Percentiles rank a stretch among this genome's conserved stretches.
Evolutionary conservation across 345 rosid species (phyloP).

Genomic region (Gossypium ekmanianum): DNA sequence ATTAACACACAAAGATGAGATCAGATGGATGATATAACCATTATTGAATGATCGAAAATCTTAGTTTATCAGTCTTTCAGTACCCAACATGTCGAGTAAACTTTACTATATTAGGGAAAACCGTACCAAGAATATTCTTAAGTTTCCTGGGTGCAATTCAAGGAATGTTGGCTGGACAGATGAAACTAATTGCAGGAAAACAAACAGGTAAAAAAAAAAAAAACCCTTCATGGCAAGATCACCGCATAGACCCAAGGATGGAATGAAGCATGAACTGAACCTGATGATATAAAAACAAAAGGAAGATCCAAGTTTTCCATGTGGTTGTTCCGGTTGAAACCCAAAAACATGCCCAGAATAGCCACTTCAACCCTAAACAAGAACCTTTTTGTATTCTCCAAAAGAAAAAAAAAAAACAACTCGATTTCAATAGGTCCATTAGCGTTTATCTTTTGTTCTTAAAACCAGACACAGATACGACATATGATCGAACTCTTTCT

Average conservation of each 20-base stretch:
- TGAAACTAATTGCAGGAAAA: background rate
- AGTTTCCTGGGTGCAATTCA: background rate
- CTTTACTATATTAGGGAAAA: background rate
- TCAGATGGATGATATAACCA: background rate
- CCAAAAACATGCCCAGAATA: background rate
- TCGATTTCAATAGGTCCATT: background rate
- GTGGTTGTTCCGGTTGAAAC: background rate
- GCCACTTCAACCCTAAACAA: background rate
- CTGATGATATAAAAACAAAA: background rate
- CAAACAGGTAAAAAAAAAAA: background rate
- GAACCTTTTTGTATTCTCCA: background rate
- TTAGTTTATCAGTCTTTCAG: background rate
- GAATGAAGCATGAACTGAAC: background rate
- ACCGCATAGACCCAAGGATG: background rate
- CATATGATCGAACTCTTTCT: background rate
- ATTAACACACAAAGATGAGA: background rate
- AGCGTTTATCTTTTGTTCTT: background rate
- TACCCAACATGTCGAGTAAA: background rate
- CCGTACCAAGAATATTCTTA: slow-evolving; percentile 7
- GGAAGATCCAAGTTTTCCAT: background rate
- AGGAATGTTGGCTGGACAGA: background rate
- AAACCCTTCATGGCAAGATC: background rate
- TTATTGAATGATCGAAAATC: background rate
- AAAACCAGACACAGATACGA: background rate
- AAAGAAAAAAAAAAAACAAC: background rate